Evolutionary conservation across 106 monocot species (phyloP).

Genomic region (Acorus calamus): DNA sequence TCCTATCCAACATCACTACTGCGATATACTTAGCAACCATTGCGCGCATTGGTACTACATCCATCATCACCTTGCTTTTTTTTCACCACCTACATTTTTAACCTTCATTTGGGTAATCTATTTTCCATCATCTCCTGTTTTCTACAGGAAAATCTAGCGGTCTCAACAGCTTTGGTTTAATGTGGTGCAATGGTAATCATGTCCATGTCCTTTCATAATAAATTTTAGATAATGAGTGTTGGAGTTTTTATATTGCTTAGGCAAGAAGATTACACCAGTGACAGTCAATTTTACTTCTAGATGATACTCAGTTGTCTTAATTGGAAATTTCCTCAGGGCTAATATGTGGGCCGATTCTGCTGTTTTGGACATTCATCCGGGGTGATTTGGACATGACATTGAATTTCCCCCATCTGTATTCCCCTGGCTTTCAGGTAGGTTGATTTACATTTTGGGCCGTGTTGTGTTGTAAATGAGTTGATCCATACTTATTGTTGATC

Average conservation of each 20-base stretch:
- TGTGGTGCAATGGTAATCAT: conserved; percentile 98
- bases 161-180: conserved; percentile 96
- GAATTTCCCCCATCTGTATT: conserved; percentile 60
- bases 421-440: conserved; percentile 77
- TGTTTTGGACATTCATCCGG: conserved; percentile 64
- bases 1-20: conserved; percentile 79
- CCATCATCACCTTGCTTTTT: conserved; percentile 4
- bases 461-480: too few relatives aligned
- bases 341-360: conserved; percentile 77
- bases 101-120: not conserved
- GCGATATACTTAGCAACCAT: conserved; percentile 97
- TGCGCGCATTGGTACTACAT: conserved; percentile 67
- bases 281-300: too few relatives aligned
- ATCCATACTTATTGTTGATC: too few relatives aligned
- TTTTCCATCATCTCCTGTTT: not conserved
- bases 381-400: conserved; percentile 67
- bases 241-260: not conserved
- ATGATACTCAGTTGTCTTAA: too few relatives aligned
- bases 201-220: not conserved
- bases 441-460: not conserved
- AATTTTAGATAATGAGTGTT: not conserved
- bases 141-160: conserved; percentile 83
- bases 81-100: conserved; percentile 2
- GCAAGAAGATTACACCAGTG: too few relatives aligned
- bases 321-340: conserved; percentile 39